Percentiles rank a stretch among this genome's conserved stretches.
Conservation (phyloP, 2,329 filamentous ascomycete species). For the Cryphonectria radicalis region DNA sequence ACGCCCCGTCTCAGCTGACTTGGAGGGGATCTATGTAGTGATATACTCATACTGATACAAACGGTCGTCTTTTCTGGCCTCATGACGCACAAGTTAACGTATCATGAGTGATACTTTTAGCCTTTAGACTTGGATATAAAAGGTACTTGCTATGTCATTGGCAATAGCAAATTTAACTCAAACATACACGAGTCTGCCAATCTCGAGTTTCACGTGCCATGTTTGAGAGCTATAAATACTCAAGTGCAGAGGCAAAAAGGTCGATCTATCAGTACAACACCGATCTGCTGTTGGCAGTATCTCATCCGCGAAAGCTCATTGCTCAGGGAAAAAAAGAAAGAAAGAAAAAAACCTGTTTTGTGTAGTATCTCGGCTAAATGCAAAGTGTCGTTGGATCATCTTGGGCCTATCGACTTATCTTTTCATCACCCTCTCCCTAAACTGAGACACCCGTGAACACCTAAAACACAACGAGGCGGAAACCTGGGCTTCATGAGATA, state of each 20-base stretch:
- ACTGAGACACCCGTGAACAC: background rate
- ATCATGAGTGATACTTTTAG: background rate
- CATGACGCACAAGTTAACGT: background rate
- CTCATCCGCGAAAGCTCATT: background rate
- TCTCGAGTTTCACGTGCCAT: background rate
- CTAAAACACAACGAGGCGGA: background rate
- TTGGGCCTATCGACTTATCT: background rate
- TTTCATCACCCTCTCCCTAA: background rate
- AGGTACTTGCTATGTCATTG: no score
- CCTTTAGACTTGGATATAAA: background rate
- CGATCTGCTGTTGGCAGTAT: background rate
- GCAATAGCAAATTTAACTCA: no score
- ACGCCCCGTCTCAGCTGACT: background rate
- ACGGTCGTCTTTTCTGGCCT: no score
- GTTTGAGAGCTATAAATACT: background rate
- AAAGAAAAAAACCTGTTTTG: no score
- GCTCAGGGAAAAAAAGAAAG: background rate
- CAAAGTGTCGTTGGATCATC: background rate
- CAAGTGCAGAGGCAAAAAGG: background rate
- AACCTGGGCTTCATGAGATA: background rate
- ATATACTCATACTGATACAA: background rate
- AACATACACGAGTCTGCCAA: background rate
- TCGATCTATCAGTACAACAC: background rate
- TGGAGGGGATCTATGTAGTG: background rate
- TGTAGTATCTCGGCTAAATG: background rate